Percentiles rank a stretch among this genome's conserved stretches.
phyloP scores from a whole-genome alignment of 2,329 filamentous ascomycete species.

The Venturia carpophila region DNA sequence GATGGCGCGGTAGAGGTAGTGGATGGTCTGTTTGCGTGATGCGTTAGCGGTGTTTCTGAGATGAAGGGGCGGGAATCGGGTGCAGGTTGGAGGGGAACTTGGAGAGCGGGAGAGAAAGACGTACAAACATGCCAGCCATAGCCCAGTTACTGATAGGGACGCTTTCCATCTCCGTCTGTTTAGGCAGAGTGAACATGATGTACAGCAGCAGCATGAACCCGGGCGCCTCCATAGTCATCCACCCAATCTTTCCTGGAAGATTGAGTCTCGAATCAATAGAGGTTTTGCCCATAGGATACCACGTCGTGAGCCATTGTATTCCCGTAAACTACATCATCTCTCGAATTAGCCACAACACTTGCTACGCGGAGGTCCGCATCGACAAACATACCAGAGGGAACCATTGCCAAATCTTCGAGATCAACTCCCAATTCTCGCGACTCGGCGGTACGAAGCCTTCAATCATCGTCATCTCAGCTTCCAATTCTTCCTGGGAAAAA shows the following conservation, averaged over 20 bases:
- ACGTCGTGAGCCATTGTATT: conserved; percentile 67
- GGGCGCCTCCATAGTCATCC: conserved; percentile 80
- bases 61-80: no score
- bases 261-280: conserved; percentile 68
- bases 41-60: not conserved
- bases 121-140: conserved; percentile 58
- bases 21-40: conserved; percentile 51
- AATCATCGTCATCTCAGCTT: conserved; percentile 34
- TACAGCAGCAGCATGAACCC: conserved; percentile 74
- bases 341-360: not conserved
- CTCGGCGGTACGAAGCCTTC: conserved; percentile 41
- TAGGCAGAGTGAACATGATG: conserved; percentile 62
- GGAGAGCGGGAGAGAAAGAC: conserved; percentile 25
- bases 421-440: conserved; percentile 43
- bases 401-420: conserved; percentile 40
- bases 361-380: not conserved
- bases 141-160: conserved; percentile 73
- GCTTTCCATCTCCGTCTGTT: conserved; percentile 44
- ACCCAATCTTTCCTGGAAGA: conserved; percentile 78
- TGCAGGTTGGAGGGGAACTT: not conserved
- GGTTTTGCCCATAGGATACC: conserved; percentile 90
- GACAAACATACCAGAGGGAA: conserved; percentile 40
- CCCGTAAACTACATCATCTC: conserved; percentile 52
- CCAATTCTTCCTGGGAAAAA: not conserved
- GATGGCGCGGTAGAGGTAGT: conserved; percentile 86